Evolutionary conservation across 164 flowering plant genomes (phyloP), one percentile per base, ranked within the genome.

Genomic region (Tetrastigma voinierianum): DNA sequence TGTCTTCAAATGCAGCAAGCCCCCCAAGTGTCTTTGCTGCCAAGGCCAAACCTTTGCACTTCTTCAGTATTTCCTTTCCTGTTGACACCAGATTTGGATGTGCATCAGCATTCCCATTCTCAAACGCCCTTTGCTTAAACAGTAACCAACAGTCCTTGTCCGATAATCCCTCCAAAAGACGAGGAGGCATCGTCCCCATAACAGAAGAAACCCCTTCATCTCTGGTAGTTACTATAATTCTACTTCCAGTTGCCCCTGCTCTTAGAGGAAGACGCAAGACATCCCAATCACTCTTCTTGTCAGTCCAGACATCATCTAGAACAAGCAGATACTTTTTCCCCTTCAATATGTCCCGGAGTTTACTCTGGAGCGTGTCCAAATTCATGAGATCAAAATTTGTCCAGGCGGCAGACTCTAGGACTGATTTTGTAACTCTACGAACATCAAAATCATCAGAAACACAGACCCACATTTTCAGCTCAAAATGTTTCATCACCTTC

Each of bases 41-140:
- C 6, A 25, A 25, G 6, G 40, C 6, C 40, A 2, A 25, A 25
- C 40, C 40, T 25, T 7, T 4, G 6, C 54, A 48, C 17, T 17
- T 67, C 10, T 16, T n/a, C 14, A 58, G 61, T 13, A 70, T 64
- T 15, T 57, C 64, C 46, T 14, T 46, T 13, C 67, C 73, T 6
- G 57, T 49, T 8, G 10, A 46, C 8, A 19, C 13, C 3, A 48
- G 61, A 4, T 47, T 3, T 20, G 21, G 17, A 24, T 11, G 32
- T 32, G 4, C 24, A 12, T 32, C 18, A 17, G 46, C 57, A 17
- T 9, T 40, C 8, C 48, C 21, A 17, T 52, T 32, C 17, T 19
- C 24, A 64, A 71, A 70, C 4, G 60, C 69, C 11, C 3, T 15
- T 18, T 46, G 9, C 56, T 55, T 56, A 14, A 69, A 54, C 10